These are phyloP conservation scores for Tylopilus rubrobrunneus DNA, from an alignment of 768 basidiomycete genomes.

Conservation along the genomic window DNA sequence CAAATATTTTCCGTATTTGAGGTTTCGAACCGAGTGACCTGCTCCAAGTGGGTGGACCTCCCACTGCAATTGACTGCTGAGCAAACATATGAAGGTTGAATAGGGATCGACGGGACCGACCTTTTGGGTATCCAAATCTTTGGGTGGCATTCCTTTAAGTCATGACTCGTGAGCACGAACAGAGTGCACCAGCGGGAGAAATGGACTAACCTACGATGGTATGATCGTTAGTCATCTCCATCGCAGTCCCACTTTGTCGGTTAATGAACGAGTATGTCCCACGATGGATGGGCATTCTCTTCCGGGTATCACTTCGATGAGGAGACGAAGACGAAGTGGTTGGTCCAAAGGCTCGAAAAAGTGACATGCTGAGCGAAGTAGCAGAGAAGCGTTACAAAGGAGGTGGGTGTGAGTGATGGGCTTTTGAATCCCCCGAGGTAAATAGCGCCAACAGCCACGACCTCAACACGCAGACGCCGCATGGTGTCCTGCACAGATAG, in stretches of 20 bases:
- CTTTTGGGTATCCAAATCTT: constrained; percentile 28
- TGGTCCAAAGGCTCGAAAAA: constrained; percentile 22
- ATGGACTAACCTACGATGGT: constrained; percentile 21
- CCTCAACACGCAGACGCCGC: constrained; percentile 18
- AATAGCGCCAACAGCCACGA: constrained; percentile 13
- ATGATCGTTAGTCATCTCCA: constrained; percentile 26
- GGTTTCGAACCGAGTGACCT: constrained; percentile 29
- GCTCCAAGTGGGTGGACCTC: constrained; percentile 28
- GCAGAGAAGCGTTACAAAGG: not conserved
- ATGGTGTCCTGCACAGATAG: constrained; percentile 4
- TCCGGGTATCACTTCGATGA: constrained; percentile 13
- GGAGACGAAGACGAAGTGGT: constrained; percentile 3
- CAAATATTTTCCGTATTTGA: constrained; percentile 30
- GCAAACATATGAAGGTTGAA: not conserved
- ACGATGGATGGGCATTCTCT: constrained; percentile 26
- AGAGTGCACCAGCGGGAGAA: not conserved
- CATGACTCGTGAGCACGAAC: not conserved
- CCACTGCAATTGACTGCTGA: constrained; percentile 18
- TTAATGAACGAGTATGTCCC: constrained; percentile 30
- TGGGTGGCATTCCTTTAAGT: constrained; percentile 27
- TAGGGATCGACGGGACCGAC: not conserved
- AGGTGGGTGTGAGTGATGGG: not conserved
- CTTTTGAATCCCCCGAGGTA: constrained; percentile 13
- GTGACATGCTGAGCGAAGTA: constrained; percentile 13
- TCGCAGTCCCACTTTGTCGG: constrained; percentile 31